A percentile compares a stretch with the other conserved stretches of the same genome.
These are phyloP conservation scores for Pseudogymnoascus sp. DNA, from an alignment of 2,329 filamentous ascomycete genomes.

Conservation along the genomic window DNA sequence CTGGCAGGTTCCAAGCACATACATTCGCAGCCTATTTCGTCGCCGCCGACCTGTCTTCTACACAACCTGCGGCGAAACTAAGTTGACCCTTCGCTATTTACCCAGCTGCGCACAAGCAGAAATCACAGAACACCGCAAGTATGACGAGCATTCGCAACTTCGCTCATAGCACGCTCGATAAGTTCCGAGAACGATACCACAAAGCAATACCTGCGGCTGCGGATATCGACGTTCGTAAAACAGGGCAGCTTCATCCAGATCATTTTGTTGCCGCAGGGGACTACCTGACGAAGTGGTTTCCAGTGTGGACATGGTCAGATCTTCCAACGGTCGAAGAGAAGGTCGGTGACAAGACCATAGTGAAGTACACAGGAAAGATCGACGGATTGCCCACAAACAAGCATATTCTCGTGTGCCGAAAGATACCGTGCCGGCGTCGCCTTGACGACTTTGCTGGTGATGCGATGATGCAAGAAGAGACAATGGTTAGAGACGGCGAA, in stretches of 20 bases:
- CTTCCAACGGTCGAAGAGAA: not conserved
- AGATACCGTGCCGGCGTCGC: slow-evolving; percentile 85
- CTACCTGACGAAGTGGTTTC: slow-evolving; percentile 98
- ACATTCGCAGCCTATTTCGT: not conserved
- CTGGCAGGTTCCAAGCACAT: not conserved
- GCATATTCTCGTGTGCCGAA: slow-evolving; percentile 95
- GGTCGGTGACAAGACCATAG: not conserved
- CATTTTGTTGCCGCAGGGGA: slow-evolving; percentile 95
- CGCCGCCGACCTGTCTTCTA: not conserved
- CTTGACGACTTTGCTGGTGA: slow-evolving; percentile 90
- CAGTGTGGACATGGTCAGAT: slow-evolving; percentile 78
- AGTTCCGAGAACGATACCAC: not conserved
- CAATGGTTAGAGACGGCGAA: slow-evolving; percentile 76
- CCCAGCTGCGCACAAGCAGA: too few species aligned
- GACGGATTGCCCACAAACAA: slow-evolving; percentile 47
- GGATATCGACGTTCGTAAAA: slow-evolving; percentile 30
- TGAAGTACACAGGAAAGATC: not conserved
- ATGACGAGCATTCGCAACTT: too few species aligned
- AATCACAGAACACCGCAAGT: too few species aligned
- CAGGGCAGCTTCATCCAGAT: slow-evolving; percentile 92
- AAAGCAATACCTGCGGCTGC: too few species aligned
- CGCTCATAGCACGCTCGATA: too few species aligned
- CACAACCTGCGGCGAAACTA: not conserved
- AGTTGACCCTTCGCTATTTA: too few species aligned
- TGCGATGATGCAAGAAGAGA: slow-evolving; percentile 55